These are phyloP conservation scores for Monascus purpureus DNA, from an alignment of 495 filamentous ascomycete species.

Conservation along the genomic window DNA sequence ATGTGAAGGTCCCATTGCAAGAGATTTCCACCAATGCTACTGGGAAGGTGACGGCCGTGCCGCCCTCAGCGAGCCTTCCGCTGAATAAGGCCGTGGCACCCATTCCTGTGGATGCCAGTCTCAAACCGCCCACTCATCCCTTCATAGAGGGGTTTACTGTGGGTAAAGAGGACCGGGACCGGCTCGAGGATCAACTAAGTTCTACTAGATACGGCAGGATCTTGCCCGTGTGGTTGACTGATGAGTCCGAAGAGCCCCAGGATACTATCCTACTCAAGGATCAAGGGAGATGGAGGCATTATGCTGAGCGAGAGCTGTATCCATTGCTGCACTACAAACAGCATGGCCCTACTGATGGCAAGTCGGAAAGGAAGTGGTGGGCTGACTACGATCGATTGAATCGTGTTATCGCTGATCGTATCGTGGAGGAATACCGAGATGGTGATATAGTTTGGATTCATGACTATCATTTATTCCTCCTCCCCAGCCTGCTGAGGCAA, in stretches of 20 bases:
- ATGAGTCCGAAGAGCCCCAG: conserved; percentile 47
- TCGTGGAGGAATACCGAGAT: conserved; percentile 70
- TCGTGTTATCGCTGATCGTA: conserved; percentile 72
- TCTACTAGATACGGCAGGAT: conserved; percentile 56
- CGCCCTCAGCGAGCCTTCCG: conserved; percentile 9
- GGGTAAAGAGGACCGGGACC: conserved; percentile 45
- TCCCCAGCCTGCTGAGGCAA: conserved; percentile 74
- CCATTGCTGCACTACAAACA: conserved; percentile 88
- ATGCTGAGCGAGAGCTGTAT: conserved; percentile 80
- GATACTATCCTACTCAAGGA: conserved; percentile 58
- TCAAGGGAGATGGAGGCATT: conserved; percentile 70
- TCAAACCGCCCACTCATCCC: conserved; percentile 36
- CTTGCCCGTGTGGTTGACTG: conserved; percentile 72
- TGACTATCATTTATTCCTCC: conserved; percentile 78
- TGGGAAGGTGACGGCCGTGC: conserved; percentile 8
- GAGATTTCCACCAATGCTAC: conserved; percentile 17
- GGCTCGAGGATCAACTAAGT: conserved; percentile 53
- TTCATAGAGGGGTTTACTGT: conserved; percentile 51
- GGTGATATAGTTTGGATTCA: conserved; percentile 86
- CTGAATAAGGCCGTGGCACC: conserved; percentile 56
- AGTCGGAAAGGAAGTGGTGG: conserved; percentile 69
- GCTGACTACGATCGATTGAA: conserved; percentile 81
- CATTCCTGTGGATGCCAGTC: conserved; percentile 49
- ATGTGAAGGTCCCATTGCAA: conserved; percentile 20
- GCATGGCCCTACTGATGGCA: conserved; percentile 73